These are phyloP conservation scores for Aspergillus sp. DNA, from an alignment of 2,329 filamentous ascomycete species.

Conservation along the genomic window DNA sequence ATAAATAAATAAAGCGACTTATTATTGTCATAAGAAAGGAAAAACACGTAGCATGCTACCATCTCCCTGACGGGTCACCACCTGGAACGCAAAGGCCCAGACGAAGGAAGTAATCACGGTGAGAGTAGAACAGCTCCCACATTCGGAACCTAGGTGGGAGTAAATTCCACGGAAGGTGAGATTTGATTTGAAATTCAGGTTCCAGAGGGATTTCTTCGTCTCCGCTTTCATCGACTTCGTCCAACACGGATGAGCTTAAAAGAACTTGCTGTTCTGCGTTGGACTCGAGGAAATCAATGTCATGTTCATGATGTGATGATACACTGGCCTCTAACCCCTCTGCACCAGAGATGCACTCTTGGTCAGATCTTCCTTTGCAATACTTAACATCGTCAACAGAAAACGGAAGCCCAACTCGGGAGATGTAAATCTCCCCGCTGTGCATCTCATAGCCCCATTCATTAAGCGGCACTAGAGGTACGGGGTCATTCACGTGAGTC, in stretches of 20 bases:
- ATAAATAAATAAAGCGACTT: no score
- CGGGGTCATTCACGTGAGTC: conserved; percentile 83
- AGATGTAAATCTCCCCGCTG: conserved; percentile 83
- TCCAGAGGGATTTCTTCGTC: neutral
- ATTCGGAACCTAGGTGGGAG: conserved; percentile 64
- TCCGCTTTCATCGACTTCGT: neutral
- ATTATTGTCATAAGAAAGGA: neutral
- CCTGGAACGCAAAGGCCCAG: conserved; percentile 85
- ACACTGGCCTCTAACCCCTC: conserved; percentile 28
- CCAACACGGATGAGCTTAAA: neutral
- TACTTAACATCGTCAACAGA: conserved; percentile 65
- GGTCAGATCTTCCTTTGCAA: conserved; percentile 72
- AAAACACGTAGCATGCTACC: neutral
- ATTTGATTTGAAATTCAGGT: neutral
- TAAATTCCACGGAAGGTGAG: conserved; percentile 19
- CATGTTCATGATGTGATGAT: neutral
- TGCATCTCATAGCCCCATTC: conserved; percentile 90
- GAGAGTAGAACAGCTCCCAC: conserved; percentile 92
- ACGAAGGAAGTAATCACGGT: conserved; percentile 96
- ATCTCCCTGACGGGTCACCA: conserved; percentile 46
- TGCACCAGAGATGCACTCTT: conserved; percentile 66
- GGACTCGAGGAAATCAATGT: neutral
- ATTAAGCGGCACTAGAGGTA: conserved; percentile 78
- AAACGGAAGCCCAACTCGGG: conserved; percentile 68
- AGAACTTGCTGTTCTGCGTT: conserved; percentile 1